Percentiles rank a stretch among this genome's conserved stretches.
Conservation (phyloP, 2,329 filamentous ascomycete species). For the Nemania sp. region DNA sequence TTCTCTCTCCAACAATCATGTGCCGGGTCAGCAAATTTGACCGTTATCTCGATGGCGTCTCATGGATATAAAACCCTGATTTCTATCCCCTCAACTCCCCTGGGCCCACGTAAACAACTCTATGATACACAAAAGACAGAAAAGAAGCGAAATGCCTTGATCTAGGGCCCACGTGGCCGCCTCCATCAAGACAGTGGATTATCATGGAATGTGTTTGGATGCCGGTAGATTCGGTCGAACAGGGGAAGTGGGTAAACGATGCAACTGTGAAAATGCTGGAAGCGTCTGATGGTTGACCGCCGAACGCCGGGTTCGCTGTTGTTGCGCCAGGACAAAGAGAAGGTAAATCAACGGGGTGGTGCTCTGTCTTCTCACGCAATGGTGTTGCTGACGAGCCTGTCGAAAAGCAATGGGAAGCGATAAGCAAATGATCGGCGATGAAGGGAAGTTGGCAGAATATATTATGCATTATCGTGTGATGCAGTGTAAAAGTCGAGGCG, state of each 20-base stretch:
- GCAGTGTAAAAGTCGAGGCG: slow-evolving; percentile 1
- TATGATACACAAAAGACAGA: slow-evolving; percentile 37
- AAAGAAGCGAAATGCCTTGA: slow-evolving; percentile 18
- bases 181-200: slow-evolving; percentile 8
- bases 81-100: slow-evolving; percentile 38
- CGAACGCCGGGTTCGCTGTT: slow-evolving; percentile 35
- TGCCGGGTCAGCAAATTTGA: slow-evolving; percentile 6
- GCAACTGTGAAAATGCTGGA: slow-evolving; percentile 27
- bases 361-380: slow-evolving; percentile 21
- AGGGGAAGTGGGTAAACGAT: slow-evolving; percentile 17
- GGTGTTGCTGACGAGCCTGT: slow-evolving; percentile 30
- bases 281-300: slow-evolving; percentile 27
- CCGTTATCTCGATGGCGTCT: slow-evolving; percentile 13
- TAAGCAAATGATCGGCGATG: slow-evolving; percentile 24
- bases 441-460: slow-evolving; percentile 23
- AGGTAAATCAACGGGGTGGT: slow-evolving; percentile 14
- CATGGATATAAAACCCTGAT: slow-evolving; percentile 28
- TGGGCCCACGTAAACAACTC: slow-evolving; percentile 29
- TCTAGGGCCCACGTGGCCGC: slow-evolving; percentile 8
- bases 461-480: slow-evolving; percentile 38
- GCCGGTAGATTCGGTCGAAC: slow-evolving; percentile 10
- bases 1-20: slow-evolving; percentile 21
- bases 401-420: slow-evolving; percentile 28
- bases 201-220: slow-evolving; percentile 26
- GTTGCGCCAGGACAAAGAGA: slow-evolving; percentile 27